Evolutionary conservation across 371 early-diverging fungal genomes (phyloP), one percentile per base, ranked within the genome.

Genomic region (Haplosporangium sp.): DNA sequence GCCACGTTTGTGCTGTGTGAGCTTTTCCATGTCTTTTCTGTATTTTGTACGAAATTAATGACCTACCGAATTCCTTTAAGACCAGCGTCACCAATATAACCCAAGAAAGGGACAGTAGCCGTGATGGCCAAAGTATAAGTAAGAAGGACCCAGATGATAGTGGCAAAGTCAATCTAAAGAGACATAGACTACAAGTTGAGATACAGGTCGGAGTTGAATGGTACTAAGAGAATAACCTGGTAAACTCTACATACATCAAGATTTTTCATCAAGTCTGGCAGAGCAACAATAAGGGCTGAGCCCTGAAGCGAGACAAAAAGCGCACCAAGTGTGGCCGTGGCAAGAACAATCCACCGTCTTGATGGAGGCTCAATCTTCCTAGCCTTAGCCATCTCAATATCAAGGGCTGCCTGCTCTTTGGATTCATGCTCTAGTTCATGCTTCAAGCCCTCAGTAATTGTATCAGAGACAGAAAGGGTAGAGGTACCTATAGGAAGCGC

Each of bases 121-220:
- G 75, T 75, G 50, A 75, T 74, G 67, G 76, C 79, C 71, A 75
- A 53, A 47, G 76, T 74, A 47, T 75, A 75, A 19, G 79, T 74
- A 53, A 79, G 45, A 8, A 75, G 48, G 3, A 74, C 76, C 76
- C 75, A 74, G 39, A 79, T 79, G 39, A 79, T 79, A 35, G 71
- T 74, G 42, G 42, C 10, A 42, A 42, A 42, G 42, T 42, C 1
- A 10, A 42, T 10, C 10, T 42, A 42, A 5, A 42, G 42, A 42
- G 10, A 42, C 8, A 42, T 42, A n/a, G 7, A 6, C 27, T 27
- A 27, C 27, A 27, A 27, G 27, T 27, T 27, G 27, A 27, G 27
- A 27, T 27, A 27, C 27, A 27, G 27, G 27, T 27, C 27, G 27
- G 50, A n/a, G n/a, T n/a, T 7, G 15, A 7, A 50, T 7, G n/a